Base-by-base conservation (phyloP, 768 basidiomycete genomes). In the Russula earlei region DNA sequence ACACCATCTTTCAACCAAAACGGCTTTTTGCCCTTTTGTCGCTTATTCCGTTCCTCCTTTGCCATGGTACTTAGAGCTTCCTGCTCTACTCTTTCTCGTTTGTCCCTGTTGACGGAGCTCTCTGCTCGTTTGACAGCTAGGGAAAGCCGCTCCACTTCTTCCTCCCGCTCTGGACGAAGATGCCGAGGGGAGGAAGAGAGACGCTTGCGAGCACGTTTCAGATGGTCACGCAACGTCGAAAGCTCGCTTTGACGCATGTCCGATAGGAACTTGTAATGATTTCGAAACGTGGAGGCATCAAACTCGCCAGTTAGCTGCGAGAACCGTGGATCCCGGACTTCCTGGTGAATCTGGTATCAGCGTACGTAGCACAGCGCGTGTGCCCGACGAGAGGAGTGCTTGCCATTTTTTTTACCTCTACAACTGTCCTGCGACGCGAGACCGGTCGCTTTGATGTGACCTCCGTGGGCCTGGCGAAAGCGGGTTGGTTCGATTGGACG, bases 1-100 rank as follows among this genome's bases (percentile, higher is more conserved):
- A 63, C 66, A 91, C 93, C 72, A 60, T 82, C 73, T 72, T 95
- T 96, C 78, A 95, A 74, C 71, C 77, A 87, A 90, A 90, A 97
- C 41, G 73, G 77, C 5, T 79, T 77, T 71, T 97, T 97, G 4
- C 93, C 93, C 49, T 80, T 70, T 53, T 77, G 75, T 55, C 82
- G 74, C 71, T 86, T 91, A 59, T 79, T 77, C 58, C 69, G 72
- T 71, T 91, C 83, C 51, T 75, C 75, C 55, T 72, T 72, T 60
- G 73, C 72, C 49, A 68, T 69, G 38, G 65, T 67, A 11, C 64
- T 62, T 52, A 95, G 66, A 0, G 86, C 87, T 24, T 85, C 79
- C 49, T 78, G 73, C 64, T 93, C 85, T n/a, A 87, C 71, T 63
- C 75, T 76, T 51, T 90, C 83, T 49, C 79, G 74, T 55, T 78